phyloP scores from a whole-genome alignment of 768 basidiomycete species.

The Boletus vinaceobasis region DNA sequence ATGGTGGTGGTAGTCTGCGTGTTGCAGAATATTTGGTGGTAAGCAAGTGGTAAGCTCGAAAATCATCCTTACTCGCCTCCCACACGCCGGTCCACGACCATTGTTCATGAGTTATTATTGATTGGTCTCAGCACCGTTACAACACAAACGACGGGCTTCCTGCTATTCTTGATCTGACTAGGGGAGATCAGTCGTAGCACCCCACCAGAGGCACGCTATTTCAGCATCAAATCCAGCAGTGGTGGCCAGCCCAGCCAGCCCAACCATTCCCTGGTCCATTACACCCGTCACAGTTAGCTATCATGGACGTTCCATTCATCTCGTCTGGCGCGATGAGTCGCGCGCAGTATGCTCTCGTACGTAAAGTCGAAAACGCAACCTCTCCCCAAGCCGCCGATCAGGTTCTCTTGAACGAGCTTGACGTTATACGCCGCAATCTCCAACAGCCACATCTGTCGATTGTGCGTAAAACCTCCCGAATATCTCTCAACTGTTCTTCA shows the following conservation, averaged over 20 bases:
- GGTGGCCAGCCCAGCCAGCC: not conserved
- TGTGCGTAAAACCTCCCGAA: slow-evolving; percentile 41
- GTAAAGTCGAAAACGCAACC: slow-evolving; percentile 61
- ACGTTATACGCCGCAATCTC: slow-evolving; percentile 51
- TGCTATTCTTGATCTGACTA: not conserved
- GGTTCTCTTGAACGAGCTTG: slow-evolving; percentile 56
- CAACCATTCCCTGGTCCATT: not conserved
- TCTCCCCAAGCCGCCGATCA: slow-evolving; percentile 61
- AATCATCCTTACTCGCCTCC: not conserved
- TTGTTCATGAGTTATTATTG: slow-evolving; percentile 2
- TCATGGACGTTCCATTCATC: slow-evolving; percentile 75
- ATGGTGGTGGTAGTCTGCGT: slow-evolving; percentile 11
- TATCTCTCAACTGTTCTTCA: slow-evolving; percentile 3
- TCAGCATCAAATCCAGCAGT: not conserved
- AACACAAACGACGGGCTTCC: not conserved
- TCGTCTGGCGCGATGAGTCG: slow-evolving; percentile 77
- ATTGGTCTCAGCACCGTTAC: not conserved
- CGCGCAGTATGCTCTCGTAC: slow-evolving; percentile 71
- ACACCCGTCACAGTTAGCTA: not conserved
- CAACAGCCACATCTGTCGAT: slow-evolving; percentile 46
- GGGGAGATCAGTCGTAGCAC: slow-evolving; percentile 6
- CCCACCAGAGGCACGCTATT: slow-evolving; percentile 16
- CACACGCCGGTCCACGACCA: not conserved
- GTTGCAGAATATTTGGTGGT: slow-evolving; percentile 7
- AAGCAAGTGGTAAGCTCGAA: not conserved